Conservation (phyloP, 2,329 filamentous ascomycete species). For the Sporothrix sp. region DNA sequence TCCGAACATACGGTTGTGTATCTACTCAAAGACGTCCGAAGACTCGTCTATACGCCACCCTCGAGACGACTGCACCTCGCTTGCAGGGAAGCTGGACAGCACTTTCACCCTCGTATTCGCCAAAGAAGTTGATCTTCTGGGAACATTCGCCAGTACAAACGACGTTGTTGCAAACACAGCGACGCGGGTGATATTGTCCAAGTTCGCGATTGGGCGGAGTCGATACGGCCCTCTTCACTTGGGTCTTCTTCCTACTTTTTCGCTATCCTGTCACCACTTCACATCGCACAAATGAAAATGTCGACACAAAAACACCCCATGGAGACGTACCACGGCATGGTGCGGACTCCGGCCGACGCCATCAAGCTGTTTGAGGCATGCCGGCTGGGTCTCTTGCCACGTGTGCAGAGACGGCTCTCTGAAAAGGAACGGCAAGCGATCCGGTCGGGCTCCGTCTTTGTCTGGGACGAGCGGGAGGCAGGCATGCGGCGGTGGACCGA, state of each 20-base stretch:
- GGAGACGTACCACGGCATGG: conserved; percentile 94
- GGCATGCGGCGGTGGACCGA: conserved; percentile 99
- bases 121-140: not conserved
- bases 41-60: too few species aligned
- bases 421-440: conserved; percentile 97
- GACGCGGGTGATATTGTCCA: not conserved
- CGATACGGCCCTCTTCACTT: conserved; percentile 1
- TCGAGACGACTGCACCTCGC: too few species aligned
- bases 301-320: conserved; percentile 38
- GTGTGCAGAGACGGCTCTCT: conserved; percentile 84
- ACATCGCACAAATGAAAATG: conserved; percentile 22
- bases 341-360: conserved; percentile 90
- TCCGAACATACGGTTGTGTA: too few species aligned
- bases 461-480: conserved; percentile 98
- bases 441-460: conserved; percentile 91
- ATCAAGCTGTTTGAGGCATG: conserved; percentile 99
- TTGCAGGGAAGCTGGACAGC: not conserved
- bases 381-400: conserved; percentile 74
- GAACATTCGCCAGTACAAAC: not conserved
- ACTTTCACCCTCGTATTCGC: not conserved
- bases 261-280: not conserved
- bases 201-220: conserved; percentile 10
- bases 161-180: not conserved
- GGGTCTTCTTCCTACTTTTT: not conserved
- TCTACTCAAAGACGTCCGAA: too few species aligned